Evolutionary conservation across 768 basidiomycete genomes (phyloP).

Genomic region (Lentinus tigrinus): DNA sequence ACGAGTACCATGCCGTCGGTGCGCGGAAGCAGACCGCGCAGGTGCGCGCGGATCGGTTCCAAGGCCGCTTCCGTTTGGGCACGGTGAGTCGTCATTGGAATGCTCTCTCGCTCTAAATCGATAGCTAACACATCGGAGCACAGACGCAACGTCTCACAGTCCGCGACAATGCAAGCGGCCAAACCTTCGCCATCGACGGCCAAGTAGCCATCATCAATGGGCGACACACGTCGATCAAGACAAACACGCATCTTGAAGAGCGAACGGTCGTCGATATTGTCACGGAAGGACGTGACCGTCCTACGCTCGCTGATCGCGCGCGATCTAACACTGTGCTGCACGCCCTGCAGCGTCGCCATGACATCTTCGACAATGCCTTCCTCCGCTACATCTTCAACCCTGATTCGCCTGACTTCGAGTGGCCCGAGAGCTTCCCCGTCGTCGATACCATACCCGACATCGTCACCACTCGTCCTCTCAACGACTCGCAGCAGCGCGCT

Average conservation of each 20-base stretch:
- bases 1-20: conserved; percentile 19
- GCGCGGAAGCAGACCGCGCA: conserved; percentile 17
- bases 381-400: conserved; percentile 34
- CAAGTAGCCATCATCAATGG: conserved; percentile 14
- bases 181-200: conserved; percentile 25
- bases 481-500: conserved; percentile 39
- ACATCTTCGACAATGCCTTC: conserved; percentile 36
- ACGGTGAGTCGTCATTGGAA: conserved; percentile 11
- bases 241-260: conserved; percentile 29
- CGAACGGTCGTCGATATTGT: conserved; percentile 37
- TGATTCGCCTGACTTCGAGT: conserved; percentile 27
- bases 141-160: conserved; percentile 14
- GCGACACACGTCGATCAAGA: conserved; percentile 23
- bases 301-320: conserved; percentile 57
- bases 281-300: conserved; percentile 53
- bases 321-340: conserved; percentile 31
- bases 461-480: conserved; percentile 31
- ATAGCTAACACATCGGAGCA: background rate
- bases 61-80: conserved; percentile 25
- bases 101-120: background rate
- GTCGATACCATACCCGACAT: conserved; percentile 18
- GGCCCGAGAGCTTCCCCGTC: conserved; percentile 36
- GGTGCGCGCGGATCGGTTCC: conserved; percentile 28
- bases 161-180: conserved; percentile 23
- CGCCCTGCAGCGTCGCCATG: conserved; percentile 34